phyloP scores from a whole-genome alignment of 495 filamentous ascomycete genomes.

The Chaetomium tenue region DNA sequence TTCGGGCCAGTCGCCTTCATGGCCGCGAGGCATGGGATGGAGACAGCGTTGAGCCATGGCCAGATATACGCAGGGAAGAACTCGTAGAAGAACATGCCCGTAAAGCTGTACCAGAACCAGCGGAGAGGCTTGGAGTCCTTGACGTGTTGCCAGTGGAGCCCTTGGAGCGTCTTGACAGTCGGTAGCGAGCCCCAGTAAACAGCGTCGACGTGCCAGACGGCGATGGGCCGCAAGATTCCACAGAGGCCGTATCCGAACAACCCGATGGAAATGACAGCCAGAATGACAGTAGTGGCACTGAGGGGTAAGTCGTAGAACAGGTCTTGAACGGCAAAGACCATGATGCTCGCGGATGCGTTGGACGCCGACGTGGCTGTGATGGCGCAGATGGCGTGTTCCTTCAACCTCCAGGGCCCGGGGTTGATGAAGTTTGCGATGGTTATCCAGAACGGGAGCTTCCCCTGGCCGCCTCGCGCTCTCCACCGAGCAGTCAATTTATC shows the following conservation, averaged over 20 bases:
- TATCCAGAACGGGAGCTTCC: constrained; percentile 21
- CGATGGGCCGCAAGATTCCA: constrained; percentile 52
- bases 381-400: constrained; percentile 47
- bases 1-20: constrained; percentile 39
- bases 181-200: constrained; percentile 47
- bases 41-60: constrained; percentile 53
- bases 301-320: constrained; percentile 47
- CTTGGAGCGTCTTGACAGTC: constrained; percentile 44
- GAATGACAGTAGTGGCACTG: constrained; percentile 38
- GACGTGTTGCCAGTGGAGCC: constrained; percentile 39
- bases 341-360: constrained; percentile 35
- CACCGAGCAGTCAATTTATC: constrained; percentile 34
- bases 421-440: constrained; percentile 41
- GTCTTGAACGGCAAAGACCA: constrained; percentile 44
- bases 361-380: constrained; percentile 47
- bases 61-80: constrained; percentile 56
- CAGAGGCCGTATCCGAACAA: constrained; percentile 56
- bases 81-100: constrained; percentile 48
- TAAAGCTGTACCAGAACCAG: constrained; percentile 45
- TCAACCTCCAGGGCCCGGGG: constrained; percentile 41
- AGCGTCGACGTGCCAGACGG: constrained; percentile 55
- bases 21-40: constrained; percentile 56
- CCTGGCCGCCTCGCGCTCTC: constrained; percentile 19
- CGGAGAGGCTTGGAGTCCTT: constrained; percentile 41
- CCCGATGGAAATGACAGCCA: constrained; percentile 45